Conservation (phyloP, 2,329 filamentous ascomycete genomes). For the Emmonsia crescens region DNA sequence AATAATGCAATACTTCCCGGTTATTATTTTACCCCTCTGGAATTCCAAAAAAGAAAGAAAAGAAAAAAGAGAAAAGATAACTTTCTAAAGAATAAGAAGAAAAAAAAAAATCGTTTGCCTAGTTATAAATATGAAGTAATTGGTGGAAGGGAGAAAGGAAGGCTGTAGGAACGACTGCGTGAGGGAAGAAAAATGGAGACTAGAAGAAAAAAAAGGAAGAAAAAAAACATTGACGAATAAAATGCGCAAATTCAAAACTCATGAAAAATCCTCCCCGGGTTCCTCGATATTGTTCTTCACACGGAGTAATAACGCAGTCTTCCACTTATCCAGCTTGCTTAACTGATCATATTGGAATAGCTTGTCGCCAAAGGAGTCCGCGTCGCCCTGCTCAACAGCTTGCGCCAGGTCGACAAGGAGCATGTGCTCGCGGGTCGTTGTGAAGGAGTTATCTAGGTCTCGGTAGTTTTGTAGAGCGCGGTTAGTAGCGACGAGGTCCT, state of each 20-base stretch:
- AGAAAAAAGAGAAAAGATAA: background rate
- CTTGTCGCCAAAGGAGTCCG: conserved; percentile 75
- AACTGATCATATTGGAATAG: conserved; percentile 83
- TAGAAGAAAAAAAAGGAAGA: background rate
- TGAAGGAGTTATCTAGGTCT: conserved; percentile 68
- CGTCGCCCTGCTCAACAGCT: conserved; percentile 65
- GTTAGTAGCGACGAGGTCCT: conserved; percentile 67
- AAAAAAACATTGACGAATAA: conserved; percentile 6
- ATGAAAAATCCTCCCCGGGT: conserved; percentile 58
- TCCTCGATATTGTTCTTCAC: conserved; percentile 77
- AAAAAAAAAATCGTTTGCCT: background rate
- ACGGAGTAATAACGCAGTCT: conserved; percentile 71
- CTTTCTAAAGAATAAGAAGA: background rate
- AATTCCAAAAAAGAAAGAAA: background rate
- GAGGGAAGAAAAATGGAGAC: background rate
- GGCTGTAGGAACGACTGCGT: background rate
- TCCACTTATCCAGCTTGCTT: conserved; percentile 94
- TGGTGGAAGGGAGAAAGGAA: background rate
- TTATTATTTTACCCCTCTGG: background rate
- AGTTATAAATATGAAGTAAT: background rate
- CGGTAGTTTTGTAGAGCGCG: conserved; percentile 73
- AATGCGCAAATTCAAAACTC: conserved; percentile 14
- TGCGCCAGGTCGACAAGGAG: conserved; percentile 66
- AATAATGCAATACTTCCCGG: background rate
- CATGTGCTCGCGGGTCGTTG: conserved; percentile 67